These are phyloP conservation scores for Hymenoscyphus albidus DNA, from an alignment of 2,329 filamentous ascomycete species.

Conservation along the genomic window DNA sequence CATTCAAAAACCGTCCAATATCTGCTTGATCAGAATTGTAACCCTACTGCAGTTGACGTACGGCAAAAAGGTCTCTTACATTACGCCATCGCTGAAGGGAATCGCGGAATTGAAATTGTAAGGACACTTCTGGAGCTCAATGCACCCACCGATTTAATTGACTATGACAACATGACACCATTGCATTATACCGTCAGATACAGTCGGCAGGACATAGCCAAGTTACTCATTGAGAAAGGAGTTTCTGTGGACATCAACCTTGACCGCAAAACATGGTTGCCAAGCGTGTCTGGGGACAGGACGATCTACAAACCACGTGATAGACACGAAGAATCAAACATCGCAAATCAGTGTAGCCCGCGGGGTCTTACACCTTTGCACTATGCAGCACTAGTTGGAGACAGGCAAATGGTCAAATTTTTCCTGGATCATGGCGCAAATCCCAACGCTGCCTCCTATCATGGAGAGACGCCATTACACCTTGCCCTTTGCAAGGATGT, in stretches of 20 bases:
- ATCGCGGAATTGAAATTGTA: constrained; percentile 1
- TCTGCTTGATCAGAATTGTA: neutral
- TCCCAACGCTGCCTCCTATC: constrained; percentile 2
- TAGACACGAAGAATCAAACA: neutral
- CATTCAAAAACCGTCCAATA: neutral
- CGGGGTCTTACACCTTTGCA: constrained; percentile 6
- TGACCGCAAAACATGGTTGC: constrained; percentile 1
- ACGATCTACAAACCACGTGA: neutral
- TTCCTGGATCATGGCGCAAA: constrained; percentile 8
- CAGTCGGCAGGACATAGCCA: neutral
- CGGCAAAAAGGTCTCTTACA: neutral
- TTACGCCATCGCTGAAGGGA: neutral
- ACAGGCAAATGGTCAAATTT: constrained; percentile 6
- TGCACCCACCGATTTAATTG: constrained; percentile 2
- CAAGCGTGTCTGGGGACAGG: neutral
- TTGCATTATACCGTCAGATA: neutral
- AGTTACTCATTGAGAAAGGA: constrained; percentile 4
- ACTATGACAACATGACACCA: constrained; percentile 7
- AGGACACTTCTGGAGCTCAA: neutral
- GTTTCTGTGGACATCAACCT: constrained; percentile 4
- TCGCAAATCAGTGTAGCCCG: neutral
- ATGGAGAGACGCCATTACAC: constrained; percentile 8
- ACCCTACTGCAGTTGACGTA: neutral
- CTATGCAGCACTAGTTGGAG: constrained; percentile 9
- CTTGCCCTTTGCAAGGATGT: constrained; percentile 7